Evolutionary conservation across 495 filamentous ascomycete genomes (phyloP), one percentile per base, ranked within the genome.

Genomic region (Aspergillus affinis): DNA sequence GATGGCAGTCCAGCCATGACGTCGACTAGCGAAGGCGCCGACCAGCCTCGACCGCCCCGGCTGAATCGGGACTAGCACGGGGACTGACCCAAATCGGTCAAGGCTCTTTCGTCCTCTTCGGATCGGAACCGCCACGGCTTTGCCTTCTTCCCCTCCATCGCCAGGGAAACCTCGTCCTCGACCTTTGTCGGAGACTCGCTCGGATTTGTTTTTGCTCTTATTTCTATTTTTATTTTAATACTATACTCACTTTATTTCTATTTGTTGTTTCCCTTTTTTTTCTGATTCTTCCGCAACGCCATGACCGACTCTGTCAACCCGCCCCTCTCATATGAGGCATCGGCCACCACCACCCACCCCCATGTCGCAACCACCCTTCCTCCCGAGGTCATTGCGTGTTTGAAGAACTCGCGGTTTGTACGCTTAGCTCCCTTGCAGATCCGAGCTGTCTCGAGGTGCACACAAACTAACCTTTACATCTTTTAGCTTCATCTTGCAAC

Each of bases 361-460:
- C 85, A 86, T 69, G 73, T 87, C 57, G 87, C 87, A 23, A 78
- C 79, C 51, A 79, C 83, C 8, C 83, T 97, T 12, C 94, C 93
- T 4, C 70, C 81, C 0, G 92, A 97, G 72, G 94, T 98, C 47
- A 84, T 93, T 15, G 82, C 90, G 63, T 96, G 92, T 69, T 82
- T 98, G 54, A 90, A 96, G 75, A 97, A 97, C 76, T 91, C 93
- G 26, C 88, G 94, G 69, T 98, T 97, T 77, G 91, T 96, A 82
- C 29, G 85, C 66, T 32, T 19, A 4, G 23, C 2, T 10, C 10
- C 0, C 23, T 20, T 30, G 26, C 2, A 9, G 13, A 17, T 52
- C 21, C 36, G n/a, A 19, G 10, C 18, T 4, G 18, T 19, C 12
- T 57, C 30, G 8, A 46, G 0, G 13, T 2, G 18, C n/a, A 27